Base-by-base conservation (phyloP, 768 basidiomycete genomes). In the Lepiota venenata region DNA sequence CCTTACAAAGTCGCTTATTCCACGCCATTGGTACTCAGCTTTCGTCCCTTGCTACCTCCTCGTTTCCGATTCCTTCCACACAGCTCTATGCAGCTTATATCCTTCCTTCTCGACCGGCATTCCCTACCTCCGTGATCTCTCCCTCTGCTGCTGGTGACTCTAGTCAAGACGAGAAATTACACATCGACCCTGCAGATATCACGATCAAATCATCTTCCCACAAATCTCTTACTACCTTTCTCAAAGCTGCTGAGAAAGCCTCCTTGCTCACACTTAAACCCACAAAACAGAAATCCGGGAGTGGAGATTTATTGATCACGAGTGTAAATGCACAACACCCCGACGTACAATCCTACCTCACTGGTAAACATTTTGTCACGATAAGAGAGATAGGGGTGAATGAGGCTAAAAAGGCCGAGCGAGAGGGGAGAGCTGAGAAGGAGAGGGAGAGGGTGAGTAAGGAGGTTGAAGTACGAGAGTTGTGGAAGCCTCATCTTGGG, bases 161-260 rank as follows among this genome's bases (percentile, higher is more conserved):
- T 59, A 59, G 15, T 54, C 54, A 18, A 57, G 46, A 39, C 41
- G 53, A 51, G 64, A 51, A 50, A 65, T 41, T 47, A 68, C 72
- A 63, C 59, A 69, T 64, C 6, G 67, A 68, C 44, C 61, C 73
- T 4, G 67, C 71, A 4, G 76, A 76, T 39, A 78, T 88, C 55
- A 89, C 81, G 60, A 87, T 95, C 66, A 93, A 88, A 60, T 78
- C 85, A 9, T 93, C 91, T 1, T 78, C 78, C 1, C 80, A 85
- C 73, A 97, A 94, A 69, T 90, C 91, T 9, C 76, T 95, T 16
- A 78, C 85, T 1, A 77, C 85, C 1, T 94, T 96, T 72, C 76
- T 97, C 61, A 93, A 89, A 65, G 63, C 79, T 15, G 74, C 79
- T 15, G 89, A 91, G 57, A 95, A 95, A 64, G 80, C 83, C 7